Evolutionary conservation across 1,284 basidiomycete species (phyloP).

Genomic region (Trametes polyzona): DNA sequence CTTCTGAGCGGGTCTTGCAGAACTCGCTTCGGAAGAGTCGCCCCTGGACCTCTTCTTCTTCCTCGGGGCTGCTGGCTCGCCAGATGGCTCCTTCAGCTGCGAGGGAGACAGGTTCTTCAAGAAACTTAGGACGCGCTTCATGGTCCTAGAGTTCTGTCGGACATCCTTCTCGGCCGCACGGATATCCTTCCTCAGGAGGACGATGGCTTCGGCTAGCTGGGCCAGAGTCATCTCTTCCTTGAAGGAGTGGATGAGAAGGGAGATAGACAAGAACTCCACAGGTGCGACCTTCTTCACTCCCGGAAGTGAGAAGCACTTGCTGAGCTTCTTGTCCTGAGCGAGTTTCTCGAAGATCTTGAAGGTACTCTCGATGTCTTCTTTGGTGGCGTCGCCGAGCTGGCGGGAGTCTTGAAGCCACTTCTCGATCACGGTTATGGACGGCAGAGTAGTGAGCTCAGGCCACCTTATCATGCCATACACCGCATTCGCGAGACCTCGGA

Average conservation of each 20-base stretch:
- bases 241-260: conserved; percentile 52
- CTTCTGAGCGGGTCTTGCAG: background rate
- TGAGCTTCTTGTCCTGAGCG: conserved; percentile 37
- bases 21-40: background rate
- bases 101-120: conserved; percentile 27
- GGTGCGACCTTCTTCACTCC: conserved; percentile 56
- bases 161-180: conserved; percentile 39
- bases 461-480: conserved; percentile 55
- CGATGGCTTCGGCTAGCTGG: conserved; percentile 49
- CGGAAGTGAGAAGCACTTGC: conserved; percentile 32
- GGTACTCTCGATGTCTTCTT: conserved; percentile 42
- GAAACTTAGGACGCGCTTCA: conserved; percentile 29
- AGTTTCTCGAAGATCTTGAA: conserved; percentile 51
- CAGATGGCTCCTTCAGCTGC: conserved; percentile 18
- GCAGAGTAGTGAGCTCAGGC: conserved; percentile 38
- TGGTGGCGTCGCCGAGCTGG: conserved; percentile 39
- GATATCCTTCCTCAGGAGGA: conserved; percentile 53
- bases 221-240: conserved; percentile 40
- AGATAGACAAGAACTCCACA: conserved; percentile 62
- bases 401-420: conserved; percentile 53
- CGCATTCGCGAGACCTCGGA: conserved; percentile 59
- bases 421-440: conserved; percentile 48
- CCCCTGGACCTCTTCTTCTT: conserved; percentile 24
- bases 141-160: conserved; percentile 29
- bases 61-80: conserved; percentile 11